A percentile compares a stretch with the other conserved stretches of the same genome.
Evolutionary conservation across 768 basidiomycete genomes (phyloP).

Genomic region (Lactarius vividus): DNA sequence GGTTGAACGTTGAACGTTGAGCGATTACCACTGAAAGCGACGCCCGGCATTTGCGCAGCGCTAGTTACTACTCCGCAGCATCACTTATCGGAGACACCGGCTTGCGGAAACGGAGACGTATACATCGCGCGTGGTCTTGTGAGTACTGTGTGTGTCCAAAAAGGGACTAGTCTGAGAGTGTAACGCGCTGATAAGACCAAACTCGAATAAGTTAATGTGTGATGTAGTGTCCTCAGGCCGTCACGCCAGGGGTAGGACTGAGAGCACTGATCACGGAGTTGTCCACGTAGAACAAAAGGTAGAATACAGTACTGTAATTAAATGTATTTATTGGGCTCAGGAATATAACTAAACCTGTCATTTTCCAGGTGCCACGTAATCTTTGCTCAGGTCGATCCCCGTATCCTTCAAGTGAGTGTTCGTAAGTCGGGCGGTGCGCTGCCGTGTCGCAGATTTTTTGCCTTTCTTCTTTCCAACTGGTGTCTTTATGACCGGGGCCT

Average conservation of each 20-base stretch:
- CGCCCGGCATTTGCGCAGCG: not conserved
- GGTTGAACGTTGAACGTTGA: no score
- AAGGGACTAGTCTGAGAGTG: no score
- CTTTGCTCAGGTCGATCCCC: constrained; percentile 73
- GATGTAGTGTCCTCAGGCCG: no score
- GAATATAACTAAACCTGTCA: not conserved
- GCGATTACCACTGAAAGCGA: not conserved
- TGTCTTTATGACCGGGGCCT: constrained; percentile 53
- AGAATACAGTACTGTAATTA: not conserved
- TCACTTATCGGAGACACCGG: no score
- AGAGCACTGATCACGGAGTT: not conserved
- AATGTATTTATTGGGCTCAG: not conserved
- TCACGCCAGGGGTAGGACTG: no score
- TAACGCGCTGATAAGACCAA: no score
- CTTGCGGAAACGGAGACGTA: no score
- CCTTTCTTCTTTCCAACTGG: constrained; percentile 70
- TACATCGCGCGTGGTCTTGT: no score
- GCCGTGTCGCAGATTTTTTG: constrained; percentile 67
- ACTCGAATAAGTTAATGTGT: no score
- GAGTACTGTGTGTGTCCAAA: no score
- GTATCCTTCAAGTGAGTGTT: constrained; percentile 85
- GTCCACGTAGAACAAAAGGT: not conserved
- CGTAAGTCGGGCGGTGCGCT: constrained; percentile 79
- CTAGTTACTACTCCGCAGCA: not conserved
- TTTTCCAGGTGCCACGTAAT: constrained; percentile 48